Percentiles rank a stretch among this genome's conserved stretches.
Evolutionary conservation across 805 yeast species (phyloP).

Genomic region (Metschnikowia corniflorae): DNA sequence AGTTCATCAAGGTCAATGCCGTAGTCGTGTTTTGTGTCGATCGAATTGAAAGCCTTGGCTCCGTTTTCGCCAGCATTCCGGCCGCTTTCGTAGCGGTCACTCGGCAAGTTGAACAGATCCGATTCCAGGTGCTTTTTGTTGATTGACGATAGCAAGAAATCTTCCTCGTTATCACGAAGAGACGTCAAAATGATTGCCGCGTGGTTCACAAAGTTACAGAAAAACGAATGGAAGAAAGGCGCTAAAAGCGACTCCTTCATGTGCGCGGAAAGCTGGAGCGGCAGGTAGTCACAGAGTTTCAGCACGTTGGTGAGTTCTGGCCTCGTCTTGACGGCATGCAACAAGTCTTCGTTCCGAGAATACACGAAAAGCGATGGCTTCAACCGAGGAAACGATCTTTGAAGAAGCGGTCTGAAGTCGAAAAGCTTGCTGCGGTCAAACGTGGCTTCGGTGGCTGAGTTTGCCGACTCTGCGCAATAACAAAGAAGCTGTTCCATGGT

Average conservation of each 20-base stretch:
- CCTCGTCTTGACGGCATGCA: slow-evolving; percentile 26
- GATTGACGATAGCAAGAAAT: slow-evolving; percentile 52
- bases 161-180: slow-evolving; percentile 72
- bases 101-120: slow-evolving; percentile 7
- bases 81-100: neutral
- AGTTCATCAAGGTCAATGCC: slow-evolving; percentile 55
- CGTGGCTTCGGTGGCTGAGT: slow-evolving; percentile 30
- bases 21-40: slow-evolving; percentile 3
- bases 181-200: slow-evolving; percentile 65
- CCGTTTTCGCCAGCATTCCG: neutral
- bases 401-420: slow-evolving; percentile 63
- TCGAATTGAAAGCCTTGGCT: neutral
- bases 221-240: slow-evolving; percentile 47
- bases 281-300: slow-evolving; percentile 27
- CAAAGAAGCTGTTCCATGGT: slow-evolving; percentile 67
- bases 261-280: slow-evolving; percentile 17
- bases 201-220: slow-evolving; percentile 54
- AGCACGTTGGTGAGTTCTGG: slow-evolving; percentile 27
- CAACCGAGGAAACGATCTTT: slow-evolving; percentile 60
- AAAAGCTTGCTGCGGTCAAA: slow-evolving; percentile 50
- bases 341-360: slow-evolving; percentile 34
- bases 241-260: slow-evolving; percentile 32
- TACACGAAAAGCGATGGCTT: slow-evolving; percentile 52
- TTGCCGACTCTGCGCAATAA: slow-evolving; percentile 54
- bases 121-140: slow-evolving; percentile 40